These are phyloP conservation scores for Collybia sp. DNA, from an alignment of 768 basidiomycete species.

Conservation along the genomic window DNA sequence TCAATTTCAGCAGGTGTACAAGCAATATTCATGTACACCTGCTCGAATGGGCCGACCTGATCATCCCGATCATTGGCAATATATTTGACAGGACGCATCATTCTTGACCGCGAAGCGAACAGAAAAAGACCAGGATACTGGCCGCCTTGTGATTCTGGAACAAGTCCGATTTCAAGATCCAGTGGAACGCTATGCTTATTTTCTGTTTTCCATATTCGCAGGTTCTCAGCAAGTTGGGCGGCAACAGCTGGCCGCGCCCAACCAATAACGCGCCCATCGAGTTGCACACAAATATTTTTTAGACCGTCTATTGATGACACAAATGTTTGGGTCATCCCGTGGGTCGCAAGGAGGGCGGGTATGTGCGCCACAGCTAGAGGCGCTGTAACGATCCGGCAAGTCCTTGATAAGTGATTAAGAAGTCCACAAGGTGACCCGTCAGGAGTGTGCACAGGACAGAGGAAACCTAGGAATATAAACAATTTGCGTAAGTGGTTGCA, in stretches of 20 bases:
- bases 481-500: slow-evolving; percentile 4
- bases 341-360: slow-evolving; percentile 72
- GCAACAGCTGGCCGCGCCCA: slow-evolving; percentile 81
- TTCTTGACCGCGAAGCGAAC: slow-evolving; percentile 80
- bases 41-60: slow-evolving; percentile 94
- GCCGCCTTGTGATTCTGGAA: slow-evolving; percentile 85
- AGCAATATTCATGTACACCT: slow-evolving; percentile 99
- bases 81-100: slow-evolving; percentile 98
- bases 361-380: slow-evolving; percentile 75
- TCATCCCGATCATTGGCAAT: slow-evolving; percentile 82
- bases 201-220: slow-evolving; percentile 95
- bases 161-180: slow-evolving; percentile 92
- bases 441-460: slow-evolving; percentile 98
- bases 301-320: slow-evolving; percentile 76
- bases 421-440: slow-evolving; percentile 98
- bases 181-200: slow-evolving; percentile 75
- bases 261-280: slow-evolving; percentile 94
- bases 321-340: slow-evolving; percentile 95
- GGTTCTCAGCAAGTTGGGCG: slow-evolving; percentile 72
- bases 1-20: slow-evolving; percentile 85
- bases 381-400: slow-evolving; percentile 85
- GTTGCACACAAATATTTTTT: slow-evolving; percentile 81
- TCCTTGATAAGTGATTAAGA: slow-evolving; percentile 91
- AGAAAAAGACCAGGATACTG: slow-evolving; percentile 96
- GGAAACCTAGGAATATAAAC: slow-evolving; percentile 58